These are phyloP conservation scores for Septoria petroselini DNA, from an alignment of 2,329 filamentous ascomycete species.

Conservation along the genomic window DNA sequence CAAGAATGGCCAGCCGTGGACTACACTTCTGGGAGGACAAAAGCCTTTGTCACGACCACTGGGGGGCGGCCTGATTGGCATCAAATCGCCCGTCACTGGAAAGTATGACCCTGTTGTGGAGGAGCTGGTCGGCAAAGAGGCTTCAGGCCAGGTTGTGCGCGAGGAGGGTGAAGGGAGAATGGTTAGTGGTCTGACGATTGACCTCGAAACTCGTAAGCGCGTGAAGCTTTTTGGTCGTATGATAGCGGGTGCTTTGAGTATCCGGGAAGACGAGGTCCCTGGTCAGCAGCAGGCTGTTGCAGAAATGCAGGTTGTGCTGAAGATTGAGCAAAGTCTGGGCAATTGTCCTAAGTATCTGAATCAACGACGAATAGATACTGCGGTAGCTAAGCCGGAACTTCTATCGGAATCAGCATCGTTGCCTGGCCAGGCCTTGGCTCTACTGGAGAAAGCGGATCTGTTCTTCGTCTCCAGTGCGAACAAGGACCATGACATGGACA, in stretches of 20 bases:
- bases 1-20: slow-evolving; percentile 65
- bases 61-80: slow-evolving; percentile 60
- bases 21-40: slow-evolving; percentile 72
- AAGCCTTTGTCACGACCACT: slow-evolving; percentile 64
- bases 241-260: slow-evolving; percentile 58
- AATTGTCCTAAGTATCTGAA: slow-evolving; percentile 90
- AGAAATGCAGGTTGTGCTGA: slow-evolving; percentile 60
- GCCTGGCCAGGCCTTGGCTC: slow-evolving; percentile 52
- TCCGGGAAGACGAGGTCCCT: slow-evolving; percentile 36
- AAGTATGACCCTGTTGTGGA: slow-evolving; percentile 67
- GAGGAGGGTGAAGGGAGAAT: slow-evolving; percentile 48
- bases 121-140: slow-evolving; percentile 54
- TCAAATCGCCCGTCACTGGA: slow-evolving; percentile 60
- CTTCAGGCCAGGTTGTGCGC: slow-evolving; percentile 46
- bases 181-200: slow-evolving; percentile 60
- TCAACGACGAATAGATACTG: slow-evolving; percentile 61
- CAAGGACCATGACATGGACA: slow-evolving; percentile 68
- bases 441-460: slow-evolving; percentile 66
- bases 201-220: slow-evolving; percentile 65
- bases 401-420: slow-evolving; percentile 51
- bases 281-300: slow-evolving; percentile 31
- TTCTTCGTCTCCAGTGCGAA: slow-evolving; percentile 73
- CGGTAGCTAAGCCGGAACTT: slow-evolving; percentile 53
- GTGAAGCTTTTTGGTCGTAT: slow-evolving; percentile 72
- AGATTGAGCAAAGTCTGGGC: slow-evolving; percentile 68